These are phyloP conservation scores for Coemansia sp. DNA, from an alignment of 192 early-diverging fungal genomes.

Conservation along the genomic window DNA sequence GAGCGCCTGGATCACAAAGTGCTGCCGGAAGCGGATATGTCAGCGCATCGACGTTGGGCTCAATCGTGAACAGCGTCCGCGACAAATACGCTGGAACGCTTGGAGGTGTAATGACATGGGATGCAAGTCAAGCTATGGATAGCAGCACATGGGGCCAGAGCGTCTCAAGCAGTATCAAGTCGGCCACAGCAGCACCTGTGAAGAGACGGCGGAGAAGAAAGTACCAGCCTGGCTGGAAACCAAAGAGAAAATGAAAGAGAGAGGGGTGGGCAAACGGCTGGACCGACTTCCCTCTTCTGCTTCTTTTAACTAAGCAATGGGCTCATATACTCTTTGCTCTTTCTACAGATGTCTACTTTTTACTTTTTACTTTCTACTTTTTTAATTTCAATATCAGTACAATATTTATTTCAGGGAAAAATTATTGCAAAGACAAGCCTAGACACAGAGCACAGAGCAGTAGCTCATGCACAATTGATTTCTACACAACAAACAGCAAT, in stretches of 20 bases:
- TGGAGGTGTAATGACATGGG: slow-evolving; percentile 75
- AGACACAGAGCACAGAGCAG: not conserved
- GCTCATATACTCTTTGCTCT: too few relatives aligned
- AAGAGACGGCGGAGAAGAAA: not conserved
- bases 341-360: too few relatives aligned
- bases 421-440: not conserved
- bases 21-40: slow-evolving; percentile 60
- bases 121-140: slow-evolving; percentile 45
- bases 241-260: too few relatives aligned
- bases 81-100: slow-evolving; percentile 47
- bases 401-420: too few relatives aligned
- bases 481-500: not conserved
- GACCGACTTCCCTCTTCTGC: too few relatives aligned
- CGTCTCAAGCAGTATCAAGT: slow-evolving; percentile 41
- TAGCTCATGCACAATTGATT: too few relatives aligned
- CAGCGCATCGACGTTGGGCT: slow-evolving; percentile 26
- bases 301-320: too few relatives aligned
- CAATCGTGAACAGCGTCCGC: slow-evolving; percentile 46
- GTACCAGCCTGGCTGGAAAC: not conserved
- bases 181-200: not conserved
- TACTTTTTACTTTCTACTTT: too few relatives aligned
- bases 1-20: slow-evolving; percentile 58
- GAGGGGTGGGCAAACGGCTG: too few relatives aligned
- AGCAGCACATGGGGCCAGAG: slow-evolving; percentile 30
- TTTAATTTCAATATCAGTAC: too few relatives aligned